A percentile compares a stretch with the other conserved stretches of the same genome.
phyloP scores from a whole-genome alignment of 2,329 filamentous ascomycete genomes.

The Pyrenophora tritici-repentis region DNA sequence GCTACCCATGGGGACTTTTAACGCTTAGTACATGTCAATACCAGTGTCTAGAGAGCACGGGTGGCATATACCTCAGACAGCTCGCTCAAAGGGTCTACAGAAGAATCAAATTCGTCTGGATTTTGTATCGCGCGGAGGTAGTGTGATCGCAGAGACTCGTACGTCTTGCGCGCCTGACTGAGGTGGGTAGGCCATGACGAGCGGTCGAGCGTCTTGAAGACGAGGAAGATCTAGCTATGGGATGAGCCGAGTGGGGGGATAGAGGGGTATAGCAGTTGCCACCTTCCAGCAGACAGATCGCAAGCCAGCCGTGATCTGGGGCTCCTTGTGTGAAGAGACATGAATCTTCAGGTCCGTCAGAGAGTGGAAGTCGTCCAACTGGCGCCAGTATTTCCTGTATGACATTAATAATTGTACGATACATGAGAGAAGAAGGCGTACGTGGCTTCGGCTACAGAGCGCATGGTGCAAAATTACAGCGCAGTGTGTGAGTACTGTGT shows the following conservation, averaged over 20 bases:
- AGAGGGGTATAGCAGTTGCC: slow-evolving; percentile 13
- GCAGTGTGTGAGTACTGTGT: slow-evolving; percentile 14
- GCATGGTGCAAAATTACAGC: slow-evolving; percentile 29
- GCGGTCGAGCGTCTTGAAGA: slow-evolving; percentile 70
- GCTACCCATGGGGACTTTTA: slow-evolving; percentile 86
- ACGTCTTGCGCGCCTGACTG: slow-evolving; percentile 72
- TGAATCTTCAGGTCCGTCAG: slow-evolving; percentile 46
- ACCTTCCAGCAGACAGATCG: slow-evolving; percentile 95
- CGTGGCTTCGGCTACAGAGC: slow-evolving; percentile 42
- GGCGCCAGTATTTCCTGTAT: slow-evolving; percentile 43
- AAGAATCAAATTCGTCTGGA: slow-evolving; percentile 76
- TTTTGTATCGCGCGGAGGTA: slow-evolving; percentile 83
- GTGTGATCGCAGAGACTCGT: slow-evolving; percentile 71
- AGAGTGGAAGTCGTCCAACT: slow-evolving; percentile 45
- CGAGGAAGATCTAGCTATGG: slow-evolving; percentile 69
- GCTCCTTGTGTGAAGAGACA: slow-evolving; percentile 44
- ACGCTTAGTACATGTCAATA: slow-evolving; percentile 56
- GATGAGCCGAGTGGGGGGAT: slow-evolving; percentile 1
- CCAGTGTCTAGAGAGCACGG: slow-evolving; percentile 26
- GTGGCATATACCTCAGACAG: slow-evolving; percentile 64
- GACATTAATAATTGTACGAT: slow-evolving; percentile 17
- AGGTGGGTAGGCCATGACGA: slow-evolving; percentile 72
- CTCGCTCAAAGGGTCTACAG: slow-evolving; percentile 83
- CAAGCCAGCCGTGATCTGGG: slow-evolving; percentile 63
- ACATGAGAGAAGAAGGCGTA: slow-evolving; percentile 17